Percentiles rank a stretch among this genome's conserved stretches.
These are phyloP conservation scores for Ogataea corticis DNA, from an alignment of 805 yeast species.

Conservation along the genomic window DNA sequence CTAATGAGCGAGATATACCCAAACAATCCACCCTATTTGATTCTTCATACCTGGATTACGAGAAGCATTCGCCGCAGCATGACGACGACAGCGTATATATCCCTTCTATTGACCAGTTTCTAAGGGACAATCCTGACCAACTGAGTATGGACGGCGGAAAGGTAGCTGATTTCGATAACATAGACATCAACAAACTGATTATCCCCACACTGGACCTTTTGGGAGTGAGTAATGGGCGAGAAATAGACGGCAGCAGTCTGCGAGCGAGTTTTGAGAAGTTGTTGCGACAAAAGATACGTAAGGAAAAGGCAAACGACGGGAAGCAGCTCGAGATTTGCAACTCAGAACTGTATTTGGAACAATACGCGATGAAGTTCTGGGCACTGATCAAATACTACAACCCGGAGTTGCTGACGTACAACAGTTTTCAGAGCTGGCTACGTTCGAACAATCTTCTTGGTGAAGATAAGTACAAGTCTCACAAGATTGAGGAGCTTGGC, in stretches of 20 bases:
- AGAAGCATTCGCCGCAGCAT: background rate
- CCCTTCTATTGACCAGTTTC: constrained; percentile 27
- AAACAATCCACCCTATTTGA: constrained; percentile 12
- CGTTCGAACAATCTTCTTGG: constrained; percentile 2
- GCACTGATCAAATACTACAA: constrained; percentile 27
- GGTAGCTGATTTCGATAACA: constrained; percentile 11
- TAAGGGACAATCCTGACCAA: constrained; percentile 24
- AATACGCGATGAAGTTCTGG: constrained; percentile 21
- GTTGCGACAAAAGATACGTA: background rate
- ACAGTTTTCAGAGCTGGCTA: constrained; percentile 18
- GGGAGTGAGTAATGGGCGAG: constrained; percentile 2
- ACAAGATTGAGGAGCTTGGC: constrained; percentile 18
- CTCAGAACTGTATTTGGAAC: constrained; percentile 24
- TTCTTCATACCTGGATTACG: constrained; percentile 12
- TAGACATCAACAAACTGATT: constrained; percentile 16
- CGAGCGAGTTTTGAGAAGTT: constrained; percentile 12
- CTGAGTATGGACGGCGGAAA: constrained; percentile 5
- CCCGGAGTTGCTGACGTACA: constrained; percentile 22
- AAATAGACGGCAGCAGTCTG: constrained; percentile 3
- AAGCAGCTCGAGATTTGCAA: constrained; percentile 17
- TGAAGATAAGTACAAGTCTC: constrained; percentile 5
- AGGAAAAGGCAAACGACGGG: background rate
- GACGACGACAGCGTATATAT: constrained; percentile 19
- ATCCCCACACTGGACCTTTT: constrained; percentile 15
- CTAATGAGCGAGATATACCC: background rate